Evolutionary conservation across 371 early-diverging fungal genomes (phyloP), one percentile per base, ranked within the genome.

Genomic region (Vairimorpha apis): DNA sequence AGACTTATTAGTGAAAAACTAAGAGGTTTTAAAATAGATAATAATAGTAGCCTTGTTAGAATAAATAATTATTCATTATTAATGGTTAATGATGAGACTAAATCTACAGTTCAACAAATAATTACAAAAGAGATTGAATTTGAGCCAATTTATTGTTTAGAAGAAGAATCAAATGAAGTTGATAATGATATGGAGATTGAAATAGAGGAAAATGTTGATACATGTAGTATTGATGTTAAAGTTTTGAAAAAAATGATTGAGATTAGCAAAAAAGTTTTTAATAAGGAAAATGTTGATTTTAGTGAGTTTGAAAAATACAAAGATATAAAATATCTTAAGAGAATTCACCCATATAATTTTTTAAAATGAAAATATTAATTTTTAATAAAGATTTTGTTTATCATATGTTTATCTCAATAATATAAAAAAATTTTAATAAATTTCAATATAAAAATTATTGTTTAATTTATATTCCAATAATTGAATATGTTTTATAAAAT

Each of bases 1-100:
- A 32, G 70, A 47, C 30, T 70, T 29, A 56, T 75, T 14, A 51
- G 23, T n/a, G 35, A 66, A 8, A 58, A 43, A 23, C 16, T 70
- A 29, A 63, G 74, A 66, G 41, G 25, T 2, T 63, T 55, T 18
- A 41, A 38, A n/a, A 37, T 43, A 16, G 37, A 55, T 47, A 4
- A 5, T 3, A 16, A 47, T 47, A 47, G 18, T 47, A 4, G 12
- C 18, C 16, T 47, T 7, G 2, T 21, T 7, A 47, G 49, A 47
- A 47, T 47, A 12, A 47, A 47, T 47, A 47, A 47, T 21, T 47
- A 47, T 21, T 7, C 7, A 7, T 47, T 47, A 47, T 16, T 47
- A 7, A 47, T 47, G 49, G 18, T 47, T 3, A 47, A 47, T 47
- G 49, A 47, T 4, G 49, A 47, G 18, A 47, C 49, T 18, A 2